These are phyloP conservation scores for Bryopsis sp. DNA, from an alignment of 139 green algal genomes.

Conservation along the genomic window DNA sequence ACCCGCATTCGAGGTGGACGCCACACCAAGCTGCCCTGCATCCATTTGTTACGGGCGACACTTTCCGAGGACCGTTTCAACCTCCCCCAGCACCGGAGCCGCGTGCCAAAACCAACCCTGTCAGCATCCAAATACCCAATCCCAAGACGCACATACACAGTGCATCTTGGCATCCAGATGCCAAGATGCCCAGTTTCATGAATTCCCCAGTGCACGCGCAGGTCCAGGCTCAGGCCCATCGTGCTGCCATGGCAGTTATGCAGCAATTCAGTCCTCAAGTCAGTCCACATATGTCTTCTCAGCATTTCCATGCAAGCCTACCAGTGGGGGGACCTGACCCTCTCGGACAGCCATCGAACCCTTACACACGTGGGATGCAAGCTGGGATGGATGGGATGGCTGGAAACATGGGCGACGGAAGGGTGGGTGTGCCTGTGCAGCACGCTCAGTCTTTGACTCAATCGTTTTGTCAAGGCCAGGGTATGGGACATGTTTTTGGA, in stretches of 20 bases:
- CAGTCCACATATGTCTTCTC: not conserved
- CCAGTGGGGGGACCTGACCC: not conserved
- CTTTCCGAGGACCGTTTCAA: conserved; percentile 63
- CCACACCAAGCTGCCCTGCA: conserved; percentile 71
- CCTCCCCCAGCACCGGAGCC: conserved; percentile 28
- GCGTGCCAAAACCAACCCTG: conserved; percentile 9
- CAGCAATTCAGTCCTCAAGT: conserved; percentile 24
- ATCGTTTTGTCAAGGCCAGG: not conserved
- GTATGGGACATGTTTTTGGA: not conserved
- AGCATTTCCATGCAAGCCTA: not conserved
- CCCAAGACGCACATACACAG: not conserved
- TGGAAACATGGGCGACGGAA: not conserved
- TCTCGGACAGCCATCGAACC: not conserved
- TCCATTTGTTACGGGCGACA: conserved; percentile 76
- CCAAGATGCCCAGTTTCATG: not conserved
- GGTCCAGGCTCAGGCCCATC: conserved; percentile 41
- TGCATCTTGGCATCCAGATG: conserved; percentile 13
- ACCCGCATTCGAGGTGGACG: conserved; percentile 64
- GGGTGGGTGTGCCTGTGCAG: not conserved
- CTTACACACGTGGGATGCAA: not conserved
- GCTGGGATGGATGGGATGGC: not conserved
- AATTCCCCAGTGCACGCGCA: conserved; percentile 4
- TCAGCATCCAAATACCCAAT: not conserved
- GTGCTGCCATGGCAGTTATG: conserved; percentile 38
- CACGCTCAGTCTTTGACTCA: too few species aligned